Conservation (phyloP, 139 green algal species). For the Chlamydomonas asymmetrica region DNA sequence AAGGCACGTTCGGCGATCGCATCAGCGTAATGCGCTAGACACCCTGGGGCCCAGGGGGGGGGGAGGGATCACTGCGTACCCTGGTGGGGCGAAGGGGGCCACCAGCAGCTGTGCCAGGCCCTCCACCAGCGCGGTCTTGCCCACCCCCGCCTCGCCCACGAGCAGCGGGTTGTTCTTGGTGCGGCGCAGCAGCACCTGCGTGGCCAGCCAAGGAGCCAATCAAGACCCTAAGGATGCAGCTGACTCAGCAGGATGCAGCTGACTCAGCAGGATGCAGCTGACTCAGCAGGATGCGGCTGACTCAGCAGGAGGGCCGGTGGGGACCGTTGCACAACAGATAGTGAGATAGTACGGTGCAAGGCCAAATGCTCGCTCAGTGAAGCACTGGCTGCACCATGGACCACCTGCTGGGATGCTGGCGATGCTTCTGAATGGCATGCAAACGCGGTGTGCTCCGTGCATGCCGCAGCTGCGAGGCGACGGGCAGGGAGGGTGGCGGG, state of each 20-base stretch:
- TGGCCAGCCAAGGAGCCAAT: neutral
- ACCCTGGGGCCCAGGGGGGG: no score
- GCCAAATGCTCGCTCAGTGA: neutral
- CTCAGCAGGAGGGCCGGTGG: neutral
- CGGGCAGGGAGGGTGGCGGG: no score
- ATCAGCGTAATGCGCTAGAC: no score
- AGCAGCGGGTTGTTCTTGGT: conserved; percentile 94
- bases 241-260: neutral
- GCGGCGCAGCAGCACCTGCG: conserved; percentile 80
- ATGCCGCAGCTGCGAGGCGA: no score
- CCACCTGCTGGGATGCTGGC: no score
- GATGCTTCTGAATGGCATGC: no score
- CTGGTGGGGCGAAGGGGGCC: conserved; percentile 43
- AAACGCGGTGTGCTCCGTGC: no score
- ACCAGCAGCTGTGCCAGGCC: conserved; percentile 85
- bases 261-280: neutral
- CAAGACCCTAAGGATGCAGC: neutral
- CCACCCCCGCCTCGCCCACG: conserved; percentile 88
- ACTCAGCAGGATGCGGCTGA: neutral
- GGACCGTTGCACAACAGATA: no score
- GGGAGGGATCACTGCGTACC: conserved; percentile 20
- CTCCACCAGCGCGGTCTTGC: conserved; percentile 79
- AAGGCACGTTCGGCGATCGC: no score
- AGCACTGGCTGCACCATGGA: no score
- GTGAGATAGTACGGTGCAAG: no score